These are phyloP conservation scores for Geosmithia putterillii DNA, from an alignment of 2,329 filamentous ascomycete genomes.

Conservation along the genomic window DNA sequence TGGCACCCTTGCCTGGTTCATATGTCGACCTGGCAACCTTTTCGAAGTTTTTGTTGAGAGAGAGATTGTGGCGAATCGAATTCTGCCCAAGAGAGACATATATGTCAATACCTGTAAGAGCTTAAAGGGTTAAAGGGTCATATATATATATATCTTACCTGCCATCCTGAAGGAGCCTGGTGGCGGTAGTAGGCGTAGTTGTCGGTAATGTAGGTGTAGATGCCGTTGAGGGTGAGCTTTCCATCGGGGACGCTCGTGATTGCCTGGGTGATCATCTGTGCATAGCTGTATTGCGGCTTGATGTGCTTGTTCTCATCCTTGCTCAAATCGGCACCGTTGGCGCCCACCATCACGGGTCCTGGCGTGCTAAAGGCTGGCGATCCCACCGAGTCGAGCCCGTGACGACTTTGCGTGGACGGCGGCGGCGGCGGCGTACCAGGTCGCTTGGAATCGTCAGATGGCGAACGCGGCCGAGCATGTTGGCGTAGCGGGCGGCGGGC, in stretches of 20 bases:
- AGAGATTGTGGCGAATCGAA: slow-evolving; percentile 92
- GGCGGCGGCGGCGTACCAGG: slow-evolving; percentile 48
- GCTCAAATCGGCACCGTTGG: slow-evolving; percentile 60
- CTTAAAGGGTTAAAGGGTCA: not conserved
- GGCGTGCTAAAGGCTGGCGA: slow-evolving; percentile 22
- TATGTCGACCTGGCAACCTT: slow-evolving; percentile 88
- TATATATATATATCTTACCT: slow-evolving; percentile 44
- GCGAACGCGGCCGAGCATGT: slow-evolving; percentile 42
- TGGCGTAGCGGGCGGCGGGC: slow-evolving; percentile 8
- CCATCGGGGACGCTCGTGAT: slow-evolving; percentile 79
- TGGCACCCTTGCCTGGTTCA: slow-evolving; percentile 97
- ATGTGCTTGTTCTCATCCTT: slow-evolving; percentile 77
- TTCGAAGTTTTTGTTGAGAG: slow-evolving; percentile 85
- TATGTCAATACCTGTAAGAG: not conserved
- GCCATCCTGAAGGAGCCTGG: slow-evolving; percentile 71
- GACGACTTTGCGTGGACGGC: not conserved
- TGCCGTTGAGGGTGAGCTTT: slow-evolving; percentile 81
- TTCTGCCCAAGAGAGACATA: slow-evolving; percentile 56
- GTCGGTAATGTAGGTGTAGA: slow-evolving; percentile 85
- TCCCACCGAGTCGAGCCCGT: not conserved
- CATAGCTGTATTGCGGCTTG: slow-evolving; percentile 94
- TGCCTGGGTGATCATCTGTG: slow-evolving; percentile 91
- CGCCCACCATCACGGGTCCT: slow-evolving; percentile 19
- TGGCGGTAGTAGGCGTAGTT: slow-evolving; percentile 90
- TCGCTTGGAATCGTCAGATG: slow-evolving; percentile 46